A percentile compares a stretch with the other conserved stretches of the same genome.
These are phyloP conservation scores for Rhynchosporium graminicola DNA, from an alignment of 2,329 filamentous ascomycete genomes.

Conservation along the genomic window DNA sequence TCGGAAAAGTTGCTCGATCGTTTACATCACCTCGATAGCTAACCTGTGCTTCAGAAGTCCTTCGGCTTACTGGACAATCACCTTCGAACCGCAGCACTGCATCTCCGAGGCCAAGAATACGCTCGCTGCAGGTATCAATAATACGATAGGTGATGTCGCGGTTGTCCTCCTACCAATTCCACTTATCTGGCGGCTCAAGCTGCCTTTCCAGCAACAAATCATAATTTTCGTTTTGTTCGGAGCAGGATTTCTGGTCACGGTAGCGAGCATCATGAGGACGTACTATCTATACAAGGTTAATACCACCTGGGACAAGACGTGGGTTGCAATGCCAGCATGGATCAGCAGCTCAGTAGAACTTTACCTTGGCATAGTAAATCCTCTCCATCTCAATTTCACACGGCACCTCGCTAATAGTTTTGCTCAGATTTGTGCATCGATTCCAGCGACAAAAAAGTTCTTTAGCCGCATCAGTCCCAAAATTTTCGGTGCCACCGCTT, in stretches of 20 bases:
- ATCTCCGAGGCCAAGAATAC: constrained; percentile 54
- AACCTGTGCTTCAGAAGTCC: constrained; percentile 38
- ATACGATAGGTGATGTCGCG: constrained; percentile 59
- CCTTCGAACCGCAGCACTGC: constrained; percentile 41
- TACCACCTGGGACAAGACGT: constrained; percentile 40
- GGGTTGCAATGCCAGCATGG: constrained; percentile 41
- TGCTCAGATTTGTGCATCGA: constrained; percentile 23
- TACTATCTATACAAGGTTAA: constrained; percentile 40
- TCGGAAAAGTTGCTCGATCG: no score
- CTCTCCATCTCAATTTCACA: not conserved
- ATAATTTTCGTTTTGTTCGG: constrained; percentile 51
- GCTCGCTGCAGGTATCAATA: constrained; percentile 56
- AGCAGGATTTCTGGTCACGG: constrained; percentile 48
- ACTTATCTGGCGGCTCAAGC: constrained; percentile 47
- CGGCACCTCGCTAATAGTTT: not conserved
- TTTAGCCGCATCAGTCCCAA: constrained; percentile 35
- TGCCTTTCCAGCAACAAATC: constrained; percentile 50
- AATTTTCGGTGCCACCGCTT: constrained; percentile 10
- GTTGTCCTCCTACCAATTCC: constrained; percentile 53
- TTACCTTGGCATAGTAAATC: constrained; percentile 42
- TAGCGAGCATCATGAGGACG: constrained; percentile 43
- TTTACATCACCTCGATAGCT: not conserved
- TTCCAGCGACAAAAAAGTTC: constrained; percentile 46
- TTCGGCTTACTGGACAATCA: constrained; percentile 43
- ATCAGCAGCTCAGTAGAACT: constrained; percentile 44